phyloP scores from a whole-genome alignment of 129 eudicot species.

The Rutidosis leptorrhynchoides region DNA sequence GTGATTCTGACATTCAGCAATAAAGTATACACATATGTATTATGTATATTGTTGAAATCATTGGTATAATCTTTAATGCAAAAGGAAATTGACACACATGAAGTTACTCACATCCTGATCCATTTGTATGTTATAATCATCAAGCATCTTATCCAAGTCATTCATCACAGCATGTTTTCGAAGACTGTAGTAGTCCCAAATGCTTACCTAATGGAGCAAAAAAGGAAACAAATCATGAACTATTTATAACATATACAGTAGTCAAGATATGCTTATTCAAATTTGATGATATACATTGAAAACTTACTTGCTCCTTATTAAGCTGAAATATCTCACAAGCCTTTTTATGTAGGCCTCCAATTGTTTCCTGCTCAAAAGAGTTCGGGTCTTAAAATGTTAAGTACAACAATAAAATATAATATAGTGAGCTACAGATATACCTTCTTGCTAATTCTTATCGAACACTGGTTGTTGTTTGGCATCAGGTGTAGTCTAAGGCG shows the following conservation, averaged over 20 bases:
- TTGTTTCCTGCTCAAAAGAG: constrained; percentile 66
- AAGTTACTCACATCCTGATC: constrained; percentile 84
- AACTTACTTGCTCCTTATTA: constrained; percentile 63
- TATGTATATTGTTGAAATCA: neutral
- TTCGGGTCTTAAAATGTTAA: constrained; percentile 9
- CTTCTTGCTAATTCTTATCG: constrained; percentile 91
- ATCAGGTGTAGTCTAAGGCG: constrained; percentile 78
- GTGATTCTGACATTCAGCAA: constrained; percentile 1
- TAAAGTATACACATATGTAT: neutral
- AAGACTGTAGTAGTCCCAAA: constrained; percentile 86
- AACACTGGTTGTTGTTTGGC: constrained; percentile 67
- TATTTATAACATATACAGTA: constrained; percentile 1
- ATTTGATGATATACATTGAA: neutral
- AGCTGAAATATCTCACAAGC: constrained; percentile 82
- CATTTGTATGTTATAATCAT: constrained; percentile 86
- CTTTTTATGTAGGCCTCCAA: constrained; percentile 70
- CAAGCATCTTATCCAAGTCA: constrained; percentile 90
- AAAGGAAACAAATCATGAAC: constrained; percentile 17
- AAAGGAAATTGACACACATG: constrained; percentile 19
- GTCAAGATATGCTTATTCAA: constrained; percentile 9
- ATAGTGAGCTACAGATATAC: constrained; percentile 27
- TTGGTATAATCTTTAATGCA: constrained; percentile 6
- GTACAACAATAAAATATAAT: constrained; percentile 10
- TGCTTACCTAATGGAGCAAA: constrained; percentile 50
- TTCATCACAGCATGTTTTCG: constrained; percentile 83